phyloP scores from a whole-genome alignment of 2,329 filamentous ascomycete genomes.

The Phaeomoniella chlamydospora region DNA sequence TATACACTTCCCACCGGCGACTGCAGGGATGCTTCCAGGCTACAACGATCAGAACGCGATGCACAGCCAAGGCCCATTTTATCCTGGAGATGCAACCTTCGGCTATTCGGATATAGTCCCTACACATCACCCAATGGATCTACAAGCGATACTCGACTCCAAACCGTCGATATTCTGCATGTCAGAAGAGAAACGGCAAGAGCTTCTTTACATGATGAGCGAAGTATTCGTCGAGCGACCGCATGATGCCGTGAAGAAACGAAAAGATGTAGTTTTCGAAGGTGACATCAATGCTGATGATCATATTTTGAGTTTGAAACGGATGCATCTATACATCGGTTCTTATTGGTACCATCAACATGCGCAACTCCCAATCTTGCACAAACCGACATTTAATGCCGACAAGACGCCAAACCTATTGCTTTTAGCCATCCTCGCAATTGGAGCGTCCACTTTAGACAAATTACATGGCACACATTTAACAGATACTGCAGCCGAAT shows the following conservation, averaged over 20 bases:
- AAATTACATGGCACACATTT: constrained; percentile 61
- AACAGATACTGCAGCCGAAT: constrained; percentile 61
- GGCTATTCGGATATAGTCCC: constrained; percentile 30
- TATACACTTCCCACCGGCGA: constrained; percentile 27
- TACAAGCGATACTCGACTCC: constrained; percentile 71
- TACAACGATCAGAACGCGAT: constrained; percentile 25
- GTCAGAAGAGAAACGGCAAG: constrained; percentile 74
- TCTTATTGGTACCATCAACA: constrained; percentile 96
- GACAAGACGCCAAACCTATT: constrained; percentile 76
- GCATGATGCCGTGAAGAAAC: constrained; percentile 56
- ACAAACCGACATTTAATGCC: constrained; percentile 84
- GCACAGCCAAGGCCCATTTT: constrained; percentile 34
- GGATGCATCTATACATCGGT: constrained; percentile 90
- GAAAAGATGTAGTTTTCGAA: constrained; percentile 63
- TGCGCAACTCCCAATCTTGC: constrained; percentile 83
- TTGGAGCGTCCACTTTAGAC: constrained; percentile 81
- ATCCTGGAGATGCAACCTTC: constrained; percentile 10
- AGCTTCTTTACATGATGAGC: constrained; percentile 69
- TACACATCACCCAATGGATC: constrained; percentile 73
- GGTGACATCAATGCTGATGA: constrained; percentile 54
- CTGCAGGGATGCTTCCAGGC: constrained; percentile 22
- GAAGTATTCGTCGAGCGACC: constrained; percentile 70
- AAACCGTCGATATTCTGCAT: constrained; percentile 65
- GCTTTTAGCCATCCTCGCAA: constrained; percentile 77
- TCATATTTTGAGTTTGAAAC: constrained; percentile 64